A percentile compares a stretch with the other conserved stretches of the same genome.
phyloP scores from a whole-genome alignment of 1,284 basidiomycete species.

The Cerrena zonata region DNA sequence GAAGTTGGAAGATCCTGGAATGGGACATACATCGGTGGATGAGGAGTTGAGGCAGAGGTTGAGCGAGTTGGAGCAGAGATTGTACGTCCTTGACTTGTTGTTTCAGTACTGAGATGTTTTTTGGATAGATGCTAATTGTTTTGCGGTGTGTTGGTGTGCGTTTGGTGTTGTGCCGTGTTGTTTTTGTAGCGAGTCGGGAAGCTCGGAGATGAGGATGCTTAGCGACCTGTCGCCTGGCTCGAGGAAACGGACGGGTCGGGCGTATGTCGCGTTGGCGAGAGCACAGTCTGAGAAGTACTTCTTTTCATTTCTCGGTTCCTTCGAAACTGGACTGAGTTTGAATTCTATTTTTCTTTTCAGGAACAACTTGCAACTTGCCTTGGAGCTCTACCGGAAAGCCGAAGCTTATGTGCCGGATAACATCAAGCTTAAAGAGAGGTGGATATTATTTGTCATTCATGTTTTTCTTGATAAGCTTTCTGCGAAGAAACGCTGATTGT shows the following conservation, averaged over 20 bases:
- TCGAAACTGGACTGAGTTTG: background rate
- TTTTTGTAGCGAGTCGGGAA: slow-evolving; percentile 46
- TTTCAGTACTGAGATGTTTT: background rate
- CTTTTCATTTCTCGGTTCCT: too few relatives aligned
- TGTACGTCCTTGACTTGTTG: slow-evolving; percentile 40
- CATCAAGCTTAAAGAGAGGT: slow-evolving; percentile 75
- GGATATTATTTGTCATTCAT: slow-evolving; percentile 57
- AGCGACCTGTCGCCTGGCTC: slow-evolving; percentile 62
- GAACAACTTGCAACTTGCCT: slow-evolving; percentile 64
- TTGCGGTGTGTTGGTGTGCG: too few relatives aligned
- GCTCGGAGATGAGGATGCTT: slow-evolving; percentile 52
- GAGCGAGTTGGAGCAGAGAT: slow-evolving; percentile 63
- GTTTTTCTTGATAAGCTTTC: slow-evolving; percentile 50
- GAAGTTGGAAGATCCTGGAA: background rate
- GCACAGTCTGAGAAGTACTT: slow-evolving; percentile 71
- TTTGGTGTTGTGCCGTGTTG: too few relatives aligned
- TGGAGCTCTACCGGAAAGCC: slow-evolving; percentile 71
- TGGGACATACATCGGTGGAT: slow-evolving; percentile 29
- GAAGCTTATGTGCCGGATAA: slow-evolving; percentile 74
- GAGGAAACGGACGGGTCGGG: slow-evolving; percentile 69
- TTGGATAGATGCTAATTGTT: too few relatives aligned
- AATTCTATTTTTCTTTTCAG: slow-evolving; percentile 37
- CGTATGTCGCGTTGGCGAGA: slow-evolving; percentile 69
- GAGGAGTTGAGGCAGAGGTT: slow-evolving; percentile 57
- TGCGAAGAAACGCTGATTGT: slow-evolving; percentile 18